Percentiles rank a stretch among this genome's conserved stretches.
These are phyloP conservation scores for Pichia nakasei DNA, from an alignment of 805 yeast genomes.

Conservation along the genomic window DNA sequence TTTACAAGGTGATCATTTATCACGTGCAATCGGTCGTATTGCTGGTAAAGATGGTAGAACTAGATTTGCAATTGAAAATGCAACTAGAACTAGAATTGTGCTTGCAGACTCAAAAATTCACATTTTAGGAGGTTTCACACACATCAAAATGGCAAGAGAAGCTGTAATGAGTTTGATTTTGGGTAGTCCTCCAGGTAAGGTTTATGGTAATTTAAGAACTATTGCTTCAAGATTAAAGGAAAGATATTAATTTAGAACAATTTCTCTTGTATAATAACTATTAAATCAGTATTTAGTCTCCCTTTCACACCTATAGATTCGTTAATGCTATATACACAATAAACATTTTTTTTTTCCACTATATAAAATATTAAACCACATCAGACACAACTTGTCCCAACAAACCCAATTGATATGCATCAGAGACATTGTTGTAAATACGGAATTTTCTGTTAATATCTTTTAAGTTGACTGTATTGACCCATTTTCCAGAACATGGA, in stretches of 20 bases:
- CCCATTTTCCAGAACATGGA: conserved; percentile 84
- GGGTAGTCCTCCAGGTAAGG: conserved; percentile 98
- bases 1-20: conserved; percentile 88
- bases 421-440: conserved; percentile 51
- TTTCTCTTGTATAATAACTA: background rate
- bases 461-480: conserved; percentile 39
- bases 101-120: conserved; percentile 95
- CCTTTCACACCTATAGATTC: too few relatives aligned
- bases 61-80: conserved; percentile 96
- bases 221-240: conserved; percentile 97
- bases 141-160: conserved; percentile 97
- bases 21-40: conserved; percentile 98
- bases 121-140: conserved; percentile 93
- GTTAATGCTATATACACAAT: too few relatives aligned
- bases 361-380: background rate
- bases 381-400: conserved; percentile 31
- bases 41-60: conserved; percentile 99
- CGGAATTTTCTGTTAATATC: conserved; percentile 37
- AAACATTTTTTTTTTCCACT: too few relatives aligned
- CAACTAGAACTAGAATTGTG: conserved; percentile 95
- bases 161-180: conserved; percentile 89
- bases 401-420: conserved; percentile 50
- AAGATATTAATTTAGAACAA: conserved; percentile 47
- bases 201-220: conserved; percentile 92
- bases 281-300: background rate